These are phyloP conservation scores for Conoideocrella luteorostrata DNA, from an alignment of 2,329 filamentous ascomycete species.

Conservation along the genomic window DNA sequence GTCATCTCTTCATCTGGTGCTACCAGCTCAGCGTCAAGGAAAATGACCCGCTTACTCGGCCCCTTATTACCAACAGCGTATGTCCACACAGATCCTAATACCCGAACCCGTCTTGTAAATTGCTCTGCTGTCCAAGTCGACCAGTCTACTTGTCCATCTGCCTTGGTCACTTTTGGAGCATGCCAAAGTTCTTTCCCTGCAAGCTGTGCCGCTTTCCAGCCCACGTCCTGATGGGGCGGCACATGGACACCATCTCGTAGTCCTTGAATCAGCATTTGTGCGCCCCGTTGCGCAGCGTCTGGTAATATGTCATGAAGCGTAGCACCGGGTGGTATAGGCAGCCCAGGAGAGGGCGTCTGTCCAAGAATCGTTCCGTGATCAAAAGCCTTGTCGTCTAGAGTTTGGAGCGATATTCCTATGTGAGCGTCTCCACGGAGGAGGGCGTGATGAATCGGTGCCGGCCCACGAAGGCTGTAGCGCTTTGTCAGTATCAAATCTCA, in stretches of 20 bases:
- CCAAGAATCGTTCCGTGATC: slow-evolving; percentile 72
- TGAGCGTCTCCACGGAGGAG: slow-evolving; percentile 54
- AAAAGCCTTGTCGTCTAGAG: slow-evolving; percentile 68
- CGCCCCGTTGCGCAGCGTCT: slow-evolving; percentile 58
- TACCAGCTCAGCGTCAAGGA: slow-evolving; percentile 27
- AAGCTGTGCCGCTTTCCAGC: slow-evolving; percentile 12
- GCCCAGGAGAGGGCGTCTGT: slow-evolving; percentile 57
- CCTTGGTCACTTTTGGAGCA: slow-evolving; percentile 67
- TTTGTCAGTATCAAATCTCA: neutral
- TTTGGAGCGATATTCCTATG: slow-evolving; percentile 82
- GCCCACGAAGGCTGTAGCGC: slow-evolving; percentile 63
- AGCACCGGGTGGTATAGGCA: slow-evolving; percentile 40
- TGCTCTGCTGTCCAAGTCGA: slow-evolving; percentile 41
- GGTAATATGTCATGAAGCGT: slow-evolving; percentile 36
- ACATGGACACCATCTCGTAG: slow-evolving; percentile 60
- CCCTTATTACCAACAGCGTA: slow-evolving; percentile 20
- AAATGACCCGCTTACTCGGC: slow-evolving; percentile 29
- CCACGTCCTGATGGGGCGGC: slow-evolving; percentile 44
- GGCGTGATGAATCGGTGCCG: slow-evolving; percentile 82
- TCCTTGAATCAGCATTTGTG: slow-evolving; percentile 61
- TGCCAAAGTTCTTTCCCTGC: slow-evolving; percentile 28
- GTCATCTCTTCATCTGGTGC: slow-evolving; percentile 5
- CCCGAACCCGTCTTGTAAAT: slow-evolving; percentile 49
- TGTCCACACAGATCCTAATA: slow-evolving; percentile 64
- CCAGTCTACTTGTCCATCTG: slow-evolving; percentile 60